phyloP scores from a whole-genome alignment of 257 asterid species.

The Perilla frutescens region DNA sequence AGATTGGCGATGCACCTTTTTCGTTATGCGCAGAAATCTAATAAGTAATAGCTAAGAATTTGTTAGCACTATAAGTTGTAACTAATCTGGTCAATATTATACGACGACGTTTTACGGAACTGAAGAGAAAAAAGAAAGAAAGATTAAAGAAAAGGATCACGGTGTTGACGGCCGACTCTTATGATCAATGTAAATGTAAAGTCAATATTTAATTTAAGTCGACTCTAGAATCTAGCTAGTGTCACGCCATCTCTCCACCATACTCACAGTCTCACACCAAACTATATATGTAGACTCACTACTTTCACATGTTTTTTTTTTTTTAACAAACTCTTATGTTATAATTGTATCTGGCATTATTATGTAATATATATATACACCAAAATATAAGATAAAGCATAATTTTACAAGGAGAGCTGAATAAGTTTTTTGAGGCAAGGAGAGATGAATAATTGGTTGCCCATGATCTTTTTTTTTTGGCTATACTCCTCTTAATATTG shows the following conservation, averaged over 20 bases:
- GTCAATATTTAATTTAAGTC: conserved; percentile 16
- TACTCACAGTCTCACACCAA: neutral
- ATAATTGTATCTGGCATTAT: neutral
- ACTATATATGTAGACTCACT: neutral
- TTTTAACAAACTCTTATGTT: no score
- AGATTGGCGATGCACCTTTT: neutral
- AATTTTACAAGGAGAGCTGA: no score
- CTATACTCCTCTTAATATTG: no score
- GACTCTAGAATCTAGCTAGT: neutral
- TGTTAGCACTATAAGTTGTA: no score
- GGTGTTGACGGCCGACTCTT: conserved; percentile 19
- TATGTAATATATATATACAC: neutral
- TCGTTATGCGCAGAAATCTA: neutral
- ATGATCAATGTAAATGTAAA: neutral
- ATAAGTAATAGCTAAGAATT: no score
- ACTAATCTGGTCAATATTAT: conserved; percentile 12
- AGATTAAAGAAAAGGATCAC: conserved; percentile 15
- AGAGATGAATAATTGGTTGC: no score
- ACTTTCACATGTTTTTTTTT: conserved; percentile 3
- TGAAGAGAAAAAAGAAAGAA: neutral
- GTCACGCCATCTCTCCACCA: conserved; percentile 4
- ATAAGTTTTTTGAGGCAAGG: no score
- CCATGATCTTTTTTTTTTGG: no score
- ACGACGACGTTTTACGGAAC: neutral
- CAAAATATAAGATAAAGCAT: neutral